Conservation (phyloP, 2,329 filamentous ascomycete genomes). For the Nigrospora sphaerica region DNA sequence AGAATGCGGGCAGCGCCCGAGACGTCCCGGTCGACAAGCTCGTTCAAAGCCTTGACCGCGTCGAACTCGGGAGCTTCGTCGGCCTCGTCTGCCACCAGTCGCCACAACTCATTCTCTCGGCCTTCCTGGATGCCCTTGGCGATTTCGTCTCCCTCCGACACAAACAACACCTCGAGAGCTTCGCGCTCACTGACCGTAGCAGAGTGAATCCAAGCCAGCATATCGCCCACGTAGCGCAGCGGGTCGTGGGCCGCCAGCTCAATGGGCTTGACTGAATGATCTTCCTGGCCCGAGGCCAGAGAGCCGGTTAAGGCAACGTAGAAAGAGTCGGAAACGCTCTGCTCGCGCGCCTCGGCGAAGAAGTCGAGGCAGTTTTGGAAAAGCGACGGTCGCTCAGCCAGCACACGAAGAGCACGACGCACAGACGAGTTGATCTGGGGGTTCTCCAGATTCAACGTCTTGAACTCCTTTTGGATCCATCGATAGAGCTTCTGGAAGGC, state of each 20-base stretch:
- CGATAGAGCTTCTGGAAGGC: constrained; percentile 94
- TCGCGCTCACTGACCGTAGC: constrained; percentile 90
- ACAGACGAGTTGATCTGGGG: constrained; percentile 85
- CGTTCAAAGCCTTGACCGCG: constrained; percentile 71
- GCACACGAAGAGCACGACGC: constrained; percentile 72
- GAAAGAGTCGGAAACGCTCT: constrained; percentile 82
- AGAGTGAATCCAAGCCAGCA: constrained; percentile 96
- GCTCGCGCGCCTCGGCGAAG: constrained; percentile 84
- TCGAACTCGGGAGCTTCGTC: constrained; percentile 57
- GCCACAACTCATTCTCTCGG: constrained; percentile 78
- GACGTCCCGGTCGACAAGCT: constrained; percentile 81
- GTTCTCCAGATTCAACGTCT: constrained; percentile 85
- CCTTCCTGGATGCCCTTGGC: constrained; percentile 74
- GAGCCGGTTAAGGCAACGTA: constrained; percentile 78
- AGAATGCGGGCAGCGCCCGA: constrained; percentile 75
- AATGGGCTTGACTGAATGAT: constrained; percentile 73
- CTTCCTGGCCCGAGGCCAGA: constrained; percentile 47
- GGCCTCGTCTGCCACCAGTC: constrained; percentile 51
- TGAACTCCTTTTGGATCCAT: constrained; percentile 93
- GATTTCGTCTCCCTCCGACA: constrained; percentile 84
- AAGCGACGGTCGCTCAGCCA: constrained; percentile 81
- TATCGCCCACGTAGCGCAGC: constrained; percentile 87
- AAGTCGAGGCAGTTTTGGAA: constrained; percentile 92
- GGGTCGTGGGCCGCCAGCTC: constrained; percentile 90
- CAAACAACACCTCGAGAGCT: constrained; percentile 83